Evolutionary conservation across 164 flowering plant species (phyloP), one percentile per base, ranked within the genome.

Genomic region (Echeveria elegans): DNA sequence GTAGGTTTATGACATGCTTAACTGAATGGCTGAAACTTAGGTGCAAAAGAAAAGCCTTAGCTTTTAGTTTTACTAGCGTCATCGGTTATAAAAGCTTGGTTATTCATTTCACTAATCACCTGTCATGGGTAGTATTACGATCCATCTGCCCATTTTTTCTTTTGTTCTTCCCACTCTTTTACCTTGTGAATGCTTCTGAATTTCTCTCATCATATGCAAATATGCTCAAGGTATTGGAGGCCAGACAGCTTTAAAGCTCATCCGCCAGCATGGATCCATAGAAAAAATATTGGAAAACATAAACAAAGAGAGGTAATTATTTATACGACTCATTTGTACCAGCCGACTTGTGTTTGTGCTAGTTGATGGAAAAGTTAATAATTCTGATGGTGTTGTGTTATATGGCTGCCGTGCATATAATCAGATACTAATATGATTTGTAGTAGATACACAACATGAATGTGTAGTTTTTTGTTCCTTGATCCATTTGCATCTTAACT

Each of bases 241-340:
- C 60, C 84, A 76, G 79, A 91, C 99, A 63, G 99, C 99, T 67
- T 73, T 94, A 77, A 91, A 94, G 82, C 89, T 94, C 71, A 87
- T 94, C 38, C 90, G 90, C 21, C 97, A 87, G 69, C 94, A 89
- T 88, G 97, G 97, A 67, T 85, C 96, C 26, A 89, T 95, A 72
- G 97, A 95, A 75, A 74, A 50, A 76, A 84, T 92, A 69, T 50
- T 92, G 73, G 97, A 92, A 76, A 89, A 89, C 71, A 78, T 95
- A 65, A 95, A 88, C 77, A 91, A 78, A 80, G 96, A 89, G 65
- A 92, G 97, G 99, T 94, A 43, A 66, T 66, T 34, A 14, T 58
- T 66, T 67, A 18, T 30, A 47, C 68, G 31, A 52, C 26, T 40
- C 9, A 8, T 36, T 4, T 36, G 38, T 8, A 5, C 9, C 41